Percentiles rank a stretch among this genome's conserved stretches.
phyloP scores from a whole-genome alignment of 116 monocot genomes.

The Zostera marina region DNA sequence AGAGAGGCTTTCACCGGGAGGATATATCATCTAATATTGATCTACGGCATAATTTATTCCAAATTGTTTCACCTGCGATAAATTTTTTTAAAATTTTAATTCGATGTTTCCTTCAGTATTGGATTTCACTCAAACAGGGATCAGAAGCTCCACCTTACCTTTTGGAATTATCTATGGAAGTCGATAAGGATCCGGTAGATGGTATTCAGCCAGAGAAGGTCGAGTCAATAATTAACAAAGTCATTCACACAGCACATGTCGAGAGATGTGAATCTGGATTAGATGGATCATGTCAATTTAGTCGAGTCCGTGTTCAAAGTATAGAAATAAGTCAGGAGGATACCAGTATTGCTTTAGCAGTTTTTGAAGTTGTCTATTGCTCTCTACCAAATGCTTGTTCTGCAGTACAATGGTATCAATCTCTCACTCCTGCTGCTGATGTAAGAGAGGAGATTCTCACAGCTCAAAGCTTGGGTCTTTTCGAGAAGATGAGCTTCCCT shows the following conservation, averaged over 20 bases:
- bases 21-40: slow-evolving; percentile 9
- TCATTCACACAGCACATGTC: slow-evolving; percentile 50
- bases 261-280: slow-evolving; percentile 36
- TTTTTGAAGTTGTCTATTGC: slow-evolving; percentile 90
- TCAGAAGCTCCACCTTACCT: slow-evolving; percentile 91
- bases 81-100: slow-evolving; percentile 29
- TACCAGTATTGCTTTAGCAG: slow-evolving; percentile 53
- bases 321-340: slow-evolving; percentile 73
- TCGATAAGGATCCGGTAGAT: slow-evolving; percentile 76
- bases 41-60: slow-evolving; percentile 21
- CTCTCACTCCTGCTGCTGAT: slow-evolving; percentile 84
- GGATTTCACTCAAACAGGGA: slow-evolving; percentile 79
- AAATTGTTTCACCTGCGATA: slow-evolving; percentile 26
- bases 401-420: slow-evolving; percentile 37
- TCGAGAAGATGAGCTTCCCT: slow-evolving; percentile 67
- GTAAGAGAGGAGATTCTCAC: slow-evolving; percentile 65
- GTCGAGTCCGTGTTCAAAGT: slow-evolving; percentile 80
- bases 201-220: slow-evolving; percentile 94
- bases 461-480: slow-evolving; percentile 34
- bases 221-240: slow-evolving; percentile 68
- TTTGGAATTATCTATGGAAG: slow-evolving; percentile 82
- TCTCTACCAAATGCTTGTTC: slow-evolving; percentile 43
- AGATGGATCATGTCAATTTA: slow-evolving; percentile 33
- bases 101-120: slow-evolving; percentile 61
- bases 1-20: slow-evolving; percentile 20